These are phyloP conservation scores for Hyaloscypha variabilis DNA, from an alignment of 495 filamentous ascomycete genomes.

Conservation along the genomic window DNA sequence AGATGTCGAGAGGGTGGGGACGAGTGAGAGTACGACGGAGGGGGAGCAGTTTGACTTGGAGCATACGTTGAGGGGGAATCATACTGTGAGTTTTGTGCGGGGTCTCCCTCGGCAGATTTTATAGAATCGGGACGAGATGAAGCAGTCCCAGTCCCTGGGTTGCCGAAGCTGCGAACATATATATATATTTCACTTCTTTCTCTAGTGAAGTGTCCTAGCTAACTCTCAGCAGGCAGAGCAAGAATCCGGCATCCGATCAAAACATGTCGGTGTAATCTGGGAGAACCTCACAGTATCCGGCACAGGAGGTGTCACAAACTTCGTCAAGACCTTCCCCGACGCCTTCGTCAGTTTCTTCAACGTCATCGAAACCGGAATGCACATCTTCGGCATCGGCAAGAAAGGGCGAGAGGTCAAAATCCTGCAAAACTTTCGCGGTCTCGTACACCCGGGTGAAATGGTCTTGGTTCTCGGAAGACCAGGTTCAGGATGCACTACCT, in stretches of 20 bases:
- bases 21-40: conserved; percentile 45
- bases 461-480: conserved; percentile 72
- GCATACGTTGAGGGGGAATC: conserved; percentile 64
- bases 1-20: conserved; percentile 52
- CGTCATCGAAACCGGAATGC: conserved; percentile 55
- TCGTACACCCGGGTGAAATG: conserved; percentile 50
- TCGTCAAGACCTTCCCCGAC: conserved; percentile 81
- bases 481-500: conserved; percentile 72
- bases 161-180: background rate
- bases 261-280: conserved; percentile 82
- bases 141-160: too few relatives aligned
- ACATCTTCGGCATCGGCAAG: conserved; percentile 47
- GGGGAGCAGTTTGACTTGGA: conserved; percentile 73
- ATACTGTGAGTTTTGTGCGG: conserved; percentile 35
- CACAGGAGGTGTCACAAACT: conserved; percentile 74
- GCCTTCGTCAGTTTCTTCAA: conserved; percentile 80
- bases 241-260: conserved; percentile 75
- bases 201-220: background rate
- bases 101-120: background rate
- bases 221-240: conserved; percentile 52
- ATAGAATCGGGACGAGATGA: background rate
- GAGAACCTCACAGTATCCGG: conserved; percentile 77
- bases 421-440: conserved; percentile 62
- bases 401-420: conserved; percentile 43
- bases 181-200: background rate